Percentiles rank a stretch among this genome's conserved stretches.
These are phyloP conservation scores for Leccinum rimulosum DNA, from an alignment of 768 basidiomycete species.

Conservation along the genomic window DNA sequence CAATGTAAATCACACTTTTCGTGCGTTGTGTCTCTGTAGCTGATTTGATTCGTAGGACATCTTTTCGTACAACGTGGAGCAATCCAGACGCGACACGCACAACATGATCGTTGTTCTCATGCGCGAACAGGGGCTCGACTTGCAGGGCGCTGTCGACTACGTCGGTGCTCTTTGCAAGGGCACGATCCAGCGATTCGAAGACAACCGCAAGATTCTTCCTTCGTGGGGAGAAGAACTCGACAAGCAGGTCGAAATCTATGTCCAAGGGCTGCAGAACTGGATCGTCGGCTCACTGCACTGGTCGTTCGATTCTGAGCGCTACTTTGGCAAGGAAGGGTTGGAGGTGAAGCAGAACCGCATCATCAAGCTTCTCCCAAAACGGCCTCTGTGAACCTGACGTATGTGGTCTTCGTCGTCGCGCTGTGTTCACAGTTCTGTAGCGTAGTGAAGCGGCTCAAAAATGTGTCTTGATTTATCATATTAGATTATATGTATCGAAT, in stretches of 20 bases:
- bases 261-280: slow-evolving; percentile 67
- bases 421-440: neutral
- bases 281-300: slow-evolving; percentile 71
- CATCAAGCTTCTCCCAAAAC: slow-evolving; percentile 48
- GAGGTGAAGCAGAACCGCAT: slow-evolving; percentile 53
- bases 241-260: slow-evolving; percentile 52
- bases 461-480: neutral
- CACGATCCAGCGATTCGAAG: slow-evolving; percentile 51
- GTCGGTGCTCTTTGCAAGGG: slow-evolving; percentile 60
- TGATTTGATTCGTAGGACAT: slow-evolving; percentile 49
- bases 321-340: slow-evolving; percentile 59
- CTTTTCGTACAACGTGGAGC: slow-evolving; percentile 75
- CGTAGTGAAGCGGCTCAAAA: neutral
- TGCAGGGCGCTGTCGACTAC: slow-evolving; percentile 63
- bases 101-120: slow-evolving; percentile 75
- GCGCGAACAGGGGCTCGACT: slow-evolving; percentile 51
- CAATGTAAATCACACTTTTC: slow-evolving; percentile 31
- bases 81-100: slow-evolving; percentile 64
- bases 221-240: slow-evolving; percentile 65
- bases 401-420: neutral
- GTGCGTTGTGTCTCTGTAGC: neutral
- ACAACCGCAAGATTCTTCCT: slow-evolving; percentile 48
- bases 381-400: slow-evolving; percentile 20
- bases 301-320: slow-evolving; percentile 68
- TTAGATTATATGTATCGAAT: slow-evolving; percentile 8